These are phyloP conservation scores for Entrophospora sp. DNA, from an alignment of 192 early-diverging fungal genomes.

Conservation along the genomic window DNA sequence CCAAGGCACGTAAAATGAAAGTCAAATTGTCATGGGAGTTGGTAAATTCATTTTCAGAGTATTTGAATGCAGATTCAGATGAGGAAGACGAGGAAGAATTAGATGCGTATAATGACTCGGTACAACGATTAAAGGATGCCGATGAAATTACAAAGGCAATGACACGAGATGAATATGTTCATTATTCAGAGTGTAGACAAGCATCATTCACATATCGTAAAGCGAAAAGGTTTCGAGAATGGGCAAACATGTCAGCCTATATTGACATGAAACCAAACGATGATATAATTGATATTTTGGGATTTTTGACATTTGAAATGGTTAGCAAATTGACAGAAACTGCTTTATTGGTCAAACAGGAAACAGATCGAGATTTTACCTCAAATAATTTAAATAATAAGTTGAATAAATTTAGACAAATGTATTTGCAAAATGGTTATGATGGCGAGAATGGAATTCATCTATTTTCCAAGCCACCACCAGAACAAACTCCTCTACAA, in stretches of 20 bases:
- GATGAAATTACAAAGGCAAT: constrained; percentile 89
- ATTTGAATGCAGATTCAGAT: constrained; percentile 68
- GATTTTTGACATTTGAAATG: constrained; percentile 93
- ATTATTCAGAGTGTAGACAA: constrained; percentile 97
- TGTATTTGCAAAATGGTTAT: too few relatives aligned
- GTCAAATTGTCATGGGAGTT: constrained; percentile 94
- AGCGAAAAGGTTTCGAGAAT: constrained; percentile 86
- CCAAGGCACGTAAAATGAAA: constrained; percentile 37
- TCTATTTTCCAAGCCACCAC: constrained; percentile 72
- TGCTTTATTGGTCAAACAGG: constrained; percentile 68
- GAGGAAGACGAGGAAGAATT: constrained; percentile 87
- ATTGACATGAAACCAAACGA: constrained; percentile 85
- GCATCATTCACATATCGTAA: constrained; percentile 96
- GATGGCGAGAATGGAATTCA: constrained; percentile 12
- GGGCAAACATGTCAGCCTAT: constrained; percentile 83
- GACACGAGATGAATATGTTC: constrained; percentile 98
- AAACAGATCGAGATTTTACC: constrained; percentile 44
- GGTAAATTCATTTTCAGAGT: constrained; percentile 67
- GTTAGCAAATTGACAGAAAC: constrained; percentile 85
- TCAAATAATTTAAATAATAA: constrained; percentile 26
- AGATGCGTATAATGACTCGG: constrained; percentile 83
- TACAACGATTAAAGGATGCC: constrained; percentile 75
- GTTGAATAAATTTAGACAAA: neutral
- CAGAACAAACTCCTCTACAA: constrained; percentile 71
- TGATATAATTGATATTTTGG: constrained; percentile 94